Evolutionary conservation across 1,284 basidiomycete species (phyloP), one percentile per base, ranked within the genome.

Genomic region (Leccinum solheimii): DNA sequence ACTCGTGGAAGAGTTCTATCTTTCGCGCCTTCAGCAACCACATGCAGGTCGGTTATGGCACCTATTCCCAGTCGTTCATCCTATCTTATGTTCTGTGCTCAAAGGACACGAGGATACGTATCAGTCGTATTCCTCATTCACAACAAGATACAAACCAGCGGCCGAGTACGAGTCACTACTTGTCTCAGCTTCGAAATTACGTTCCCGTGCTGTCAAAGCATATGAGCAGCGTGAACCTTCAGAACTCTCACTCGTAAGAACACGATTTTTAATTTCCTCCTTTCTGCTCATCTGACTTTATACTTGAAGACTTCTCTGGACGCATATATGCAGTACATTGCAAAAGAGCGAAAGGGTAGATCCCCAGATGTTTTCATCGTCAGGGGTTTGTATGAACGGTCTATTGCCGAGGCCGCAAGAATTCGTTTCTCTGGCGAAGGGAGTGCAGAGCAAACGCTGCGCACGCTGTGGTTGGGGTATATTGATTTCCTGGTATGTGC

Each of bases 101-200:
- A 32, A 63, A 90, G 87, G 83, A 65, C 82, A 88, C 58, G 90
- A 93, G 43, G 84, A 90, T 19, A 95, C 94, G 0, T 88, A 90
- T 60, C 86, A 92, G 68, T 80, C 84, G 2, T 97, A 95, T 73
- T 97, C 95, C 2, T 85, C 88, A 0, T 97, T 96, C 75, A 91
- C 93, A 19, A 93, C 93, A 0, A 83, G 84, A 48, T 83, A 90
- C 75, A 86, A 86, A 62, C 82, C 87, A n/a, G 80, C 88, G 0
- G 77, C 83, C 16, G 83, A 88, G 59, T 98, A 98, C 70, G 94
- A 96, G 72, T 70, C 77, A 0, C 76, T 89, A 8, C 82, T 97
- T 50, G 83, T 96, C 16, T 75, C 83, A 2, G 92, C 92, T 1
- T 93, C 92, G 26, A 90, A 91, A 72, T 75, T 82, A 36, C 85